Evolutionary conservation across 176 grass and related monocot genomes (phyloP).

Genomic region (Urochloa ruziziensis): DNA sequence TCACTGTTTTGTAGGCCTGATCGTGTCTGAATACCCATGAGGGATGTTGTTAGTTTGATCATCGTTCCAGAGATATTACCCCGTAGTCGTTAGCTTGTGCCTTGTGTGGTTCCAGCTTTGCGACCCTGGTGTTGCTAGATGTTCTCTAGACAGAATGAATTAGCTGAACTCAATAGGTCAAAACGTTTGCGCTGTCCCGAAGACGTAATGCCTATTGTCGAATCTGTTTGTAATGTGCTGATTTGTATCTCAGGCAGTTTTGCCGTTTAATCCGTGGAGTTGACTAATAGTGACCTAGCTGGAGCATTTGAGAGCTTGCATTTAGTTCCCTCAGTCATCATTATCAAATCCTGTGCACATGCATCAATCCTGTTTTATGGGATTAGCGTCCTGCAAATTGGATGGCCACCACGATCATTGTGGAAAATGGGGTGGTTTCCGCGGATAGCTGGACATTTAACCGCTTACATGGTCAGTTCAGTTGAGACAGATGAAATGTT

Average conservation of each 20-base stretch:
- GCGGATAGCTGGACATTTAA: too few relatives aligned
- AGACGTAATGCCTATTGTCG: neutral
- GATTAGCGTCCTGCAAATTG: neutral
- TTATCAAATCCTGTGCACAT: neutral
- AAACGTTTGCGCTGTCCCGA: neutral
- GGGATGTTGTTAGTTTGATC: conserved; percentile 7
- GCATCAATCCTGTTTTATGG: neutral
- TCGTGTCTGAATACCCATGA: neutral
- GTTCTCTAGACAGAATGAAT: neutral
- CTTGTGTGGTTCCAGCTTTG: neutral
- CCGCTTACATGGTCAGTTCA: too few relatives aligned
- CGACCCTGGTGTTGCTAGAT: neutral
- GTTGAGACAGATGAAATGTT: neutral
- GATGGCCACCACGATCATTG: neutral
- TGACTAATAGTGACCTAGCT: neutral
- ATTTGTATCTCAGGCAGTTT: conserved; percentile 14
- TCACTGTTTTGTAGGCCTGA: conserved; percentile 48
- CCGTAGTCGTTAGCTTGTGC: conserved; percentile 18
- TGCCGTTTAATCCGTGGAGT: neutral
- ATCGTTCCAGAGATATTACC: neutral
- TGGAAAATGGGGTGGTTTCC: too few relatives aligned
- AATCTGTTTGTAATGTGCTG: conserved; percentile 6
- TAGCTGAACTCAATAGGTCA: neutral
- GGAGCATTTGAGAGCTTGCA: neutral
- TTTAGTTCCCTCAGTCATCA: neutral